These are phyloP conservation scores for Brassica balearica DNA, from an alignment of 441 rosid genomes.

Conservation along the genomic window DNA sequence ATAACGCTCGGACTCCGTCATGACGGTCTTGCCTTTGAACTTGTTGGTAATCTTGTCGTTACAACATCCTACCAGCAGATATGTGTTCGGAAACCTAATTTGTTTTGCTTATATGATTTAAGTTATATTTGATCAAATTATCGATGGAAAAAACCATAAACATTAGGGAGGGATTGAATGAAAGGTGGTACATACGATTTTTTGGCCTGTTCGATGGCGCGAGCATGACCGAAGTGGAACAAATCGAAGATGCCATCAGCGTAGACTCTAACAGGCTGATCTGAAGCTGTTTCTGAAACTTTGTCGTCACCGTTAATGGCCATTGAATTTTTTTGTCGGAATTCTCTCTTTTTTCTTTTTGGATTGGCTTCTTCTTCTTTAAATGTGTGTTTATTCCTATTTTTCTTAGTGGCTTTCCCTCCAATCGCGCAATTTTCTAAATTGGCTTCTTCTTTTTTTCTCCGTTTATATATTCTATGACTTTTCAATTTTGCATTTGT, in stretches of 20 bases:
- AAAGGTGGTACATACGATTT: slow-evolving; percentile 60
- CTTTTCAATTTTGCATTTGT: slow-evolving; percentile 11
- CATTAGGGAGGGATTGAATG: not conserved
- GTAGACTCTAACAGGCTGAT: slow-evolving; percentile 73
- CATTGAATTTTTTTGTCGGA: not conserved
- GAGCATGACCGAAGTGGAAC: slow-evolving; percentile 94
- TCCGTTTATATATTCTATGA: not conserved
- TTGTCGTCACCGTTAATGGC: slow-evolving; percentile 23
- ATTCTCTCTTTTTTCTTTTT: not conserved
- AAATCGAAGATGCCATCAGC: slow-evolving; percentile 96
- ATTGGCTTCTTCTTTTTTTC: not conserved
- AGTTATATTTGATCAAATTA: not conserved
- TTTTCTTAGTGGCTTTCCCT: slow-evolving; percentile 41
- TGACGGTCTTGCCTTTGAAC: slow-evolving; percentile 88
- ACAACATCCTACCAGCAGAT: slow-evolving; percentile 84
- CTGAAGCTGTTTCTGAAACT: slow-evolving; percentile 22
- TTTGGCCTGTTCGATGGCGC: slow-evolving; percentile 96
- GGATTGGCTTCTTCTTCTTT: slow-evolving; percentile 14
- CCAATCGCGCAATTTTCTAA: slow-evolving; percentile 38
- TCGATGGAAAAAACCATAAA: not conserved
- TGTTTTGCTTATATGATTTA: not conserved
- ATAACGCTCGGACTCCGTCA: slow-evolving; percentile 79
- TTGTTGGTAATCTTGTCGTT: slow-evolving; percentile 79
- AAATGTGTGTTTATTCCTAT: slow-evolving; percentile 21
- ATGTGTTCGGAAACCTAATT: slow-evolving; percentile 80